A percentile compares a stretch with the other conserved stretches of the same genome.
Conservation (phyloP, 768 basidiomycete species). For the Filobasidium floriforme region DNA sequence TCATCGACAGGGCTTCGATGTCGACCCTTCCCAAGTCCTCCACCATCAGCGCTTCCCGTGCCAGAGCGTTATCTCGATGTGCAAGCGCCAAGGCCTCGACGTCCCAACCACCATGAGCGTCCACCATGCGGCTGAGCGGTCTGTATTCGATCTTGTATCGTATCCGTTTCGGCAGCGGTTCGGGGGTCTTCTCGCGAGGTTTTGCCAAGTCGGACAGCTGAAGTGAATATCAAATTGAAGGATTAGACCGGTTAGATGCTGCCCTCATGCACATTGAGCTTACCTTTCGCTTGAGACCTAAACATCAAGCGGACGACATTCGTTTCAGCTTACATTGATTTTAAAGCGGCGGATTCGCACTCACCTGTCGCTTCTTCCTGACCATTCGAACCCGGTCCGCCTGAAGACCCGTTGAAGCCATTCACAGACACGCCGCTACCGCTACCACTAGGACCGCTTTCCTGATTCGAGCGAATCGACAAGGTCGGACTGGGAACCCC, state of each 20-base stretch:
- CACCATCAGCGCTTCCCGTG: slow-evolving; percentile 22
- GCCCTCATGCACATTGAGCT: background rate
- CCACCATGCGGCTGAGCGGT: slow-evolving; percentile 66
- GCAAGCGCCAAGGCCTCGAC: slow-evolving; percentile 61
- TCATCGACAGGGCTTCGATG: slow-evolving; percentile 88
- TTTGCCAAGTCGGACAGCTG: background rate
- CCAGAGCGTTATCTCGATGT: slow-evolving; percentile 50
- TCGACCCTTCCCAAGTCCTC: slow-evolving; percentile 78
- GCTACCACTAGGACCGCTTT: no score
- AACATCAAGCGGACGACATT: no score
- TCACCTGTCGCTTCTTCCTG: no score
- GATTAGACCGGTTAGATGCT: background rate
- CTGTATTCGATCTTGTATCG: slow-evolving; percentile 82
- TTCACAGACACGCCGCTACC: no score
- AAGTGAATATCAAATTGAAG: background rate
- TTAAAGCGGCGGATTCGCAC: background rate
- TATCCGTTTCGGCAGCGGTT: slow-evolving; percentile 41
- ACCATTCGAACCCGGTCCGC: no score
- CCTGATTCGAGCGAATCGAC: background rate
- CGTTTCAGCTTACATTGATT: background rate
- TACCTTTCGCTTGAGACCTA: background rate
- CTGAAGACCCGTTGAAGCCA: no score
- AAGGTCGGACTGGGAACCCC: background rate
- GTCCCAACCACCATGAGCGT: slow-evolving; percentile 75
- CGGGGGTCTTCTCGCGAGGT: background rate